Percentiles rank a stretch among this genome's conserved stretches.
phyloP scores from a whole-genome alignment of 495 filamentous ascomycete species.

The Talaromyces proteolyticus region DNA sequence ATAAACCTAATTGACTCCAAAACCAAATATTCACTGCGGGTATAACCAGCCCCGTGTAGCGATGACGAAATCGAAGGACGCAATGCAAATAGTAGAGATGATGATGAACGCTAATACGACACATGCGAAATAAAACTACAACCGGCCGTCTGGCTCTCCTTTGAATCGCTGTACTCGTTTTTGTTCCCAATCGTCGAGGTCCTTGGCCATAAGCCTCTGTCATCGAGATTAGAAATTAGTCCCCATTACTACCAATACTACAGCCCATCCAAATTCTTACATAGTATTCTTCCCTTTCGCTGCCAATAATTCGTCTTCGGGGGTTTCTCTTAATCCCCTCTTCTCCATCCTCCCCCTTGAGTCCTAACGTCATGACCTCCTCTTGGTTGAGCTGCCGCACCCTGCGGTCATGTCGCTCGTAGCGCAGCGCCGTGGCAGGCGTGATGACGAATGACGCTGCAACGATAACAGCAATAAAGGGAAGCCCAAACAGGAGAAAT shows the following conservation, averaged over 20 bases:
- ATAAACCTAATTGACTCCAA: no score
- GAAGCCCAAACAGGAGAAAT: slow-evolving; percentile 92
- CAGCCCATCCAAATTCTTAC: slow-evolving; percentile 46
- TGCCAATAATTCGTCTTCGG: slow-evolving; percentile 41
- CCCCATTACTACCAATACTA: neutral
- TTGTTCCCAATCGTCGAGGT: slow-evolving; percentile 94
- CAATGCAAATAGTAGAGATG: no score
- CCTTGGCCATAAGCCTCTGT: slow-evolving; percentile 83
- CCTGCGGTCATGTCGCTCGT: slow-evolving; percentile 86
- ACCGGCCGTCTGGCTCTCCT: slow-evolving; percentile 81
- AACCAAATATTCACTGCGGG: no score
- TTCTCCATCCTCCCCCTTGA: slow-evolving; percentile 45
- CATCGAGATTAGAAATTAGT: slow-evolving; percentile 3
- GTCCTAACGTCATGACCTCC: slow-evolving; percentile 66
- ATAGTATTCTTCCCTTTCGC: slow-evolving; percentile 88
- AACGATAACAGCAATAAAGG: slow-evolving; percentile 89
- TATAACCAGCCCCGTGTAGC: no score
- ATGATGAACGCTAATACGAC: no score
- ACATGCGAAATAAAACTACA: slow-evolving; percentile 34
- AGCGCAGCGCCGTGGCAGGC: slow-evolving; percentile 86
- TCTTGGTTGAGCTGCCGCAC: slow-evolving; percentile 75
- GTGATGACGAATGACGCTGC: slow-evolving; percentile 91
- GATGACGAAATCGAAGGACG: no score
- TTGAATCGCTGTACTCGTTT: slow-evolving; percentile 81
- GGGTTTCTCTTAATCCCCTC: slow-evolving; percentile 42